A percentile compares a stretch with the other conserved stretches of the same genome.
Conservation (phyloP, 2,329 filamentous ascomycete species). For the Lojkania enalia region DNA sequence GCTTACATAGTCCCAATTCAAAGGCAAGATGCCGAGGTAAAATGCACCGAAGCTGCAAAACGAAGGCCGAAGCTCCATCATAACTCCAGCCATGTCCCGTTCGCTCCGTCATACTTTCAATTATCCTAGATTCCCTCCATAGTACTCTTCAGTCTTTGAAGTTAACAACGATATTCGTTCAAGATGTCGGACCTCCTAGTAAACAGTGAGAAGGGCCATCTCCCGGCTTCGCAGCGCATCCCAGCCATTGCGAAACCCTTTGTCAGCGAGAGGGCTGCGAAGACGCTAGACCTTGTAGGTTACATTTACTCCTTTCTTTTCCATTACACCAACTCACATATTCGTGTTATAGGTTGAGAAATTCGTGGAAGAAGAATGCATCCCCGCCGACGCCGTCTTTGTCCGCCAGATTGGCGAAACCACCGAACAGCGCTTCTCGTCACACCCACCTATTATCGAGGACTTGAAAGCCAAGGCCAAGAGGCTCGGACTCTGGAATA, state of each 20-base stretch:
- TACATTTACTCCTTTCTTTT: neutral
- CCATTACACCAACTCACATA: too few relatives aligned
- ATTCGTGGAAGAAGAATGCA: slow-evolving; percentile 93
- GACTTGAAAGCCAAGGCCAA: slow-evolving; percentile 84
- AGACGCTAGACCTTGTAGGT: slow-evolving; percentile 74
- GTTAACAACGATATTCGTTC: slow-evolving; percentile 1
- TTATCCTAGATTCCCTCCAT: slow-evolving; percentile 21
- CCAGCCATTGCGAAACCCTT: slow-evolving; percentile 62
- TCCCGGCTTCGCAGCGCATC: slow-evolving; percentile 58
- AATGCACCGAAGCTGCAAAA: too few relatives aligned
- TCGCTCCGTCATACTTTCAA: slow-evolving; percentile 20
- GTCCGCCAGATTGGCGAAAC: slow-evolving; percentile 78
- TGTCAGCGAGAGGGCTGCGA: slow-evolving; percentile 83
- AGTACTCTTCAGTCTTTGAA: neutral
- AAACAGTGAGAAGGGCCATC: slow-evolving; percentile 42
- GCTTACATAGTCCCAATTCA: too few relatives aligned
- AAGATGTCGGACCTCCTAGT: slow-evolving; percentile 41
- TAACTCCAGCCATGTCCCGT: slow-evolving; percentile 26
- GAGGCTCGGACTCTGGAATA: slow-evolving; percentile 91
- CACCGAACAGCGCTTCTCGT: slow-evolving; percentile 70
- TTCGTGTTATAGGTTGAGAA: slow-evolving; percentile 68
- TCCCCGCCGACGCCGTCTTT: slow-evolving; percentile 75
- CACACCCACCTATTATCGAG: slow-evolving; percentile 79
- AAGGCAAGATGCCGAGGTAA: too few relatives aligned
- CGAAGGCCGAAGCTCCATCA: slow-evolving; percentile 13